Evolutionary conservation across 2,329 filamentous ascomycete genomes (phyloP), one percentile per base, ranked within the genome.

Genomic region (Exophiala dermatitidis): DNA sequence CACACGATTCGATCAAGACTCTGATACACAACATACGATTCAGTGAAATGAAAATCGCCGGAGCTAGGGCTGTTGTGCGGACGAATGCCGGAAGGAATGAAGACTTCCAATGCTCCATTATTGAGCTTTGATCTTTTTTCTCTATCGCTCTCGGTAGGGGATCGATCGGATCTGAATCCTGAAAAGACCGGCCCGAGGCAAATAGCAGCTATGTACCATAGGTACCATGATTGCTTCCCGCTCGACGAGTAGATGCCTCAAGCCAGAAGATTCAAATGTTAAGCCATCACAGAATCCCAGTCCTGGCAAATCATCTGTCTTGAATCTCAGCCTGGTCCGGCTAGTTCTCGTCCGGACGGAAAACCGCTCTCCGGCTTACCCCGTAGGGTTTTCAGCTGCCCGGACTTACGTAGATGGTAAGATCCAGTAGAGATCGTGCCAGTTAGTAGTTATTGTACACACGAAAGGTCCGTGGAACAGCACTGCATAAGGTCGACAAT

Each of bases 251-350:
- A 34, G 10, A 19, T 19, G 19, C 19, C 19, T 19, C 19, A 19
- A 19, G 19, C 19, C 19, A 19, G 19, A 19, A 19, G 19, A 19
- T 19, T 19, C 19, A 19, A 19, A 19, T 19, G 19, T 19, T 19
- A 19, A 19, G 19, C 19, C 19, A 19, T 19, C 19, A 19, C 19
- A 19, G 19, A 19, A 2, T 19, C 19, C 19, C 19, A 19, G 19
- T 19, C 19, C 19, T 19, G 19, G 19, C 19, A 19, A 19, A 19
- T 19, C 19, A 19, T 19, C 19, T 19, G 19, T 19, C 19, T 38
- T 8, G 19, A n/a, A 8, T 5, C 38, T 36, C 56, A 58, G 56
- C 56, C 56, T 58, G 40, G 56, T 40, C 56, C 56, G 56, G 44
- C 19, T 50, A 42, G 51, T 58, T 56, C 48, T 58, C 56, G 56